phyloP scores from a whole-genome alignment of 768 basidiomycete genomes.

The Russula ochroleuca region DNA sequence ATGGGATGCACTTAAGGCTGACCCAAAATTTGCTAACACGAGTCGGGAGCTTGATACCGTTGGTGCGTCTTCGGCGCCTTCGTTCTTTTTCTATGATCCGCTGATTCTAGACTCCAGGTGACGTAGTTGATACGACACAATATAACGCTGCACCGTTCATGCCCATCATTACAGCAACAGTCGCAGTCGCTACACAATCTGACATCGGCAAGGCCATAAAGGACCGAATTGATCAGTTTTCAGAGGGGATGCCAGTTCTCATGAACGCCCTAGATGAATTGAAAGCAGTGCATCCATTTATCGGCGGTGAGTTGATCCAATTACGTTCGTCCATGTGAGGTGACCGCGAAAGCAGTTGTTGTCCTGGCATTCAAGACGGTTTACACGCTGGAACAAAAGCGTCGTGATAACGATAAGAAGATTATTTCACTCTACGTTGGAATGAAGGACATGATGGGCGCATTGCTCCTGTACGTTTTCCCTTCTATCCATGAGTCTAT shows the following conservation, averaged over 20 bases:
- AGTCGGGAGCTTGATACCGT: neutral
- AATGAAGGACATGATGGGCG: slow-evolving; percentile 48
- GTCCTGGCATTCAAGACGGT: slow-evolving; percentile 50
- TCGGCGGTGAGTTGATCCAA: slow-evolving; percentile 28
- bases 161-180: slow-evolving; percentile 9
- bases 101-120: neutral
- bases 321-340: neutral
- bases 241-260: slow-evolving; percentile 31
- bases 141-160: neutral
- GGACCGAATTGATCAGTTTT: slow-evolving; percentile 27
- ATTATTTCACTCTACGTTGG: slow-evolving; percentile 43
- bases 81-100: neutral
- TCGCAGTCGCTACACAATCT: neutral
- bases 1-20: slow-evolving; percentile 3
- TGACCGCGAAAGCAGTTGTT: slow-evolving; percentile 35
- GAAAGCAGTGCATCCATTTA: slow-evolving; percentile 32
- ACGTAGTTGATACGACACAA: neutral
- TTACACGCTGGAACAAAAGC: slow-evolving; percentile 44
- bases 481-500: too few relatives aligned
- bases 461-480: slow-evolving; percentile 8
- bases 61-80: neutral
- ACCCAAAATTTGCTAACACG: neutral
- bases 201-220: slow-evolving; percentile 19
- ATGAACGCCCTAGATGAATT: slow-evolving; percentile 33
- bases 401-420: slow-evolving; percentile 50